A percentile compares a stretch with the other conserved stretches of the same genome.
phyloP scores from a whole-genome alignment of 352 stramenopile genomes.

The Pythium dissimile region DNA sequence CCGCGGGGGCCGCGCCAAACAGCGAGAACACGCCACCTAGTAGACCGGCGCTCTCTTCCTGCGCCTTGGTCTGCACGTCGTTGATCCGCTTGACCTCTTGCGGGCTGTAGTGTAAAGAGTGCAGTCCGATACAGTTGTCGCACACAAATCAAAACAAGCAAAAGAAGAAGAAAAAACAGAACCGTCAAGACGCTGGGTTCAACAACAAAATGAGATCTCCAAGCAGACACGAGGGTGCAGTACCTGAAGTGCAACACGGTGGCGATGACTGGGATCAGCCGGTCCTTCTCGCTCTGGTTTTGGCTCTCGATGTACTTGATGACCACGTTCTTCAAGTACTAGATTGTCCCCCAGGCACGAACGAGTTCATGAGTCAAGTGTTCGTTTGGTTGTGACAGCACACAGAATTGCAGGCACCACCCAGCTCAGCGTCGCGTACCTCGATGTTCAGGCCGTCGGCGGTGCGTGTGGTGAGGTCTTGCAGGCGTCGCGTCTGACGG shows the following conservation, averaged over 20 bases:
- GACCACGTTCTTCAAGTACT: constrained; percentile 86
- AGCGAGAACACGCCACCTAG: constrained; percentile 75
- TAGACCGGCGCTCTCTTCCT: constrained; percentile 40
- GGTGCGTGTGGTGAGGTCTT: constrained; percentile 40
- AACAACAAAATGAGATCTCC: no score
- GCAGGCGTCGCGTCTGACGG: constrained; percentile 51
- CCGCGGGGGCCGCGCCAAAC: constrained; percentile 37
- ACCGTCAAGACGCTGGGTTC: neutral
- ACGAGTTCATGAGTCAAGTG: neutral
- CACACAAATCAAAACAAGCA: neutral
- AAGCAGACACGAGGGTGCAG: no score
- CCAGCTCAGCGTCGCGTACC: no score
- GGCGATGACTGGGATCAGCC: constrained; percentile 75
- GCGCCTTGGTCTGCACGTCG: constrained; percentile 32
- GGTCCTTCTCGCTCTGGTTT: constrained; percentile 68
- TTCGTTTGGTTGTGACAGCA: no score
- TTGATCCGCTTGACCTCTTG: constrained; percentile 61
- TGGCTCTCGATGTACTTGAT: constrained; percentile 84
- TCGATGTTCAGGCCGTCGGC: constrained; percentile 58
- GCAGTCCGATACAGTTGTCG: no score
- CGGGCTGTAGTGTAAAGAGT: no score
- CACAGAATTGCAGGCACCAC: no score
- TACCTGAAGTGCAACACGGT: constrained; percentile 69
- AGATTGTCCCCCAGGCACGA: neutral
- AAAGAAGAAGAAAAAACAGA: neutral